Evolutionary conservation across 2,329 filamentous ascomycete genomes (phyloP), one percentile per base, ranked within the genome.

Genomic region (Aspergillus fischeri): DNA sequence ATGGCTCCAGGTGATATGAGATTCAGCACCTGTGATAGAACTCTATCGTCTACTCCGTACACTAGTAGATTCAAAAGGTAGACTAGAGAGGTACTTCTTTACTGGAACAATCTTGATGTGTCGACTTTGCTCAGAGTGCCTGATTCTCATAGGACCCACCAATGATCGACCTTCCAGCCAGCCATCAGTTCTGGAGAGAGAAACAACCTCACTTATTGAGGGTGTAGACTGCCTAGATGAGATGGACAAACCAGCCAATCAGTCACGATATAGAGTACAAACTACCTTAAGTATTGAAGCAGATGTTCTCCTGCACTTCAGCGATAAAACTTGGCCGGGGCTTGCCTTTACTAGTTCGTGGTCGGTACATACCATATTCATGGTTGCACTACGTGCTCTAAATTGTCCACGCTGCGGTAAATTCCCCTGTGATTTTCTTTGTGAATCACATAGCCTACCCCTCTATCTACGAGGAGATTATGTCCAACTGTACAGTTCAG

Each of bases 121-220:
- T 24, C 20, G 11, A 24, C 10, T 20, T 21, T 24, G n/a, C 21
- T 11, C 42, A 24, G 21, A 45, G 49, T 56, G 56, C 59, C 56
- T 59, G 57, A 55, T 52, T 52, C 55, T 32, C 27, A 28, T 59
- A 54, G 56, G 59, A 54, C 59, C 59, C 57, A 57, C 59, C 56
- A 60, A 58, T 58, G 50, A 52, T 55, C 29, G 49, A 55, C 51
- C 51, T 41, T 25, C 53, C 58, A 56, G 59, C 59, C 56, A 61
- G 59, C 59, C 52, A 47, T 55, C 28, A 28, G 21, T 32, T 29
- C n/a, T 38, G 52, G 17, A 14, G 32, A 17, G 14, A 17, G 11
- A 35, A 25, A 50, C 35, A 56, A 45, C 42, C 32, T 35, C 32
- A 54, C 32, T 35, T 38, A 17, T 17, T n/a, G 32, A 38, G 14